phyloP scores from a whole-genome alignment of 2,329 filamentous ascomycete genomes.

The Xylaria sp. region DNA sequence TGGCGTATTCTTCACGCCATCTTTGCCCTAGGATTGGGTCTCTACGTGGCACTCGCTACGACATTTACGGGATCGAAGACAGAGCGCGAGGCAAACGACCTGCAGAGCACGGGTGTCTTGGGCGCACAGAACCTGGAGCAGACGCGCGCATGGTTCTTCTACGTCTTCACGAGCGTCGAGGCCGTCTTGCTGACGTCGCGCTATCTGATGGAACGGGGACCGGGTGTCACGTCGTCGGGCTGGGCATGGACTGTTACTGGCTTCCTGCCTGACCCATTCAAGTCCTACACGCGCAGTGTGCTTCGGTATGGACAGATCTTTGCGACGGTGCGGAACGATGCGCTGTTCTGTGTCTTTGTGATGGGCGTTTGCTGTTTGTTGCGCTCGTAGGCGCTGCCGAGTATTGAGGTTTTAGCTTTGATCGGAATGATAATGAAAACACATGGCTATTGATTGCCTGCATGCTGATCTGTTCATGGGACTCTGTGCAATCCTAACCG shows the following conservation, averaged over 20 bases:
- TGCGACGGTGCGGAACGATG: slow-evolving; percentile 64
- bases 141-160: slow-evolving; percentile 58
- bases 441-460: too few relatives aligned
- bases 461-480: background rate
- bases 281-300: slow-evolving; percentile 55
- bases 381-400: slow-evolving; percentile 24
- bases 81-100: slow-evolving; percentile 46
- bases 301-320: slow-evolving; percentile 67
- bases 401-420: background rate
- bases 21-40: slow-evolving; percentile 62
- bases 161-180: slow-evolving; percentile 74
- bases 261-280: slow-evolving; percentile 61
- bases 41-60: slow-evolving; percentile 64
- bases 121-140: slow-evolving; percentile 30
- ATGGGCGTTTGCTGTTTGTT: slow-evolving; percentile 54
- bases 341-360: slow-evolving; percentile 72
- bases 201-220: slow-evolving; percentile 61
- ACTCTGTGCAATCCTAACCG: background rate
- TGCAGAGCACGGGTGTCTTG: slow-evolving; percentile 33
- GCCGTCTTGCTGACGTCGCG: slow-evolving; percentile 65
- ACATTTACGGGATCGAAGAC: slow-evolving; percentile 62
- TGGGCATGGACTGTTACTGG: slow-evolving; percentile 58
- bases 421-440: background rate
- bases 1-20: slow-evolving; percentile 72
- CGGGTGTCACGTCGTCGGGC: slow-evolving; percentile 46